Evolutionary conservation across 1,139 yeast genomes (phyloP).

Genomic region (Yamadazyma mexicana): DNA sequence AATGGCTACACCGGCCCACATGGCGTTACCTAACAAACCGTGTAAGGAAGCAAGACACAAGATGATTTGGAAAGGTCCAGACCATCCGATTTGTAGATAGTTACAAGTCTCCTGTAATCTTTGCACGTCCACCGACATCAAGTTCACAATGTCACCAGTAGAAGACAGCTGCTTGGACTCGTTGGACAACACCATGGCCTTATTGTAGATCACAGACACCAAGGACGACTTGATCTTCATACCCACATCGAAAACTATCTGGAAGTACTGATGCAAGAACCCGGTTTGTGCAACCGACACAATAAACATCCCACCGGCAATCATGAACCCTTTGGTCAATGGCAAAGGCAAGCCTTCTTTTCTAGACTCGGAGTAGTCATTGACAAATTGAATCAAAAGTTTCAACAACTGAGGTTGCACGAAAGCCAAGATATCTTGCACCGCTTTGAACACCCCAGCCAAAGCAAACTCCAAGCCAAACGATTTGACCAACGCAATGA

Average conservation of each 20-base stretch:
- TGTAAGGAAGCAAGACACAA: conserved; percentile 28
- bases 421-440: conserved; percentile 73
- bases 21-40: conserved; percentile 31
- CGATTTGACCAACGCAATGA: conserved; percentile 59
- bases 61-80: conserved; percentile 29
- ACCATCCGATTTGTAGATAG: conserved; percentile 24
- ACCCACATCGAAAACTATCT: conserved; percentile 19
- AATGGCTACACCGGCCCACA: conserved; percentile 34
- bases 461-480: conserved; percentile 69
- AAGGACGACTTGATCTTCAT: conserved; percentile 23
- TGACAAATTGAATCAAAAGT: conserved; percentile 26
- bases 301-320: conserved; percentile 27
- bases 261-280: conserved; percentile 24
- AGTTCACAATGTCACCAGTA: conserved; percentile 41
- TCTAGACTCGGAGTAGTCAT: conserved; percentile 1
- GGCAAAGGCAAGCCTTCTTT: conserved; percentile 18
- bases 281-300: conserved; percentile 24
- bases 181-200: conserved; percentile 35
- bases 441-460: conserved; percentile 76
- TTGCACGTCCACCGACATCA: conserved; percentile 36
- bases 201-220: conserved; percentile 31
- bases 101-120: conserved; percentile 23
- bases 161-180: conserved; percentile 34
- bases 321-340: conserved; percentile 27
- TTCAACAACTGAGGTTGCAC: conserved; percentile 32